Base-by-base conservation (phyloP, 805 yeast species). In the Grigorovia transvaalensis region DNA sequence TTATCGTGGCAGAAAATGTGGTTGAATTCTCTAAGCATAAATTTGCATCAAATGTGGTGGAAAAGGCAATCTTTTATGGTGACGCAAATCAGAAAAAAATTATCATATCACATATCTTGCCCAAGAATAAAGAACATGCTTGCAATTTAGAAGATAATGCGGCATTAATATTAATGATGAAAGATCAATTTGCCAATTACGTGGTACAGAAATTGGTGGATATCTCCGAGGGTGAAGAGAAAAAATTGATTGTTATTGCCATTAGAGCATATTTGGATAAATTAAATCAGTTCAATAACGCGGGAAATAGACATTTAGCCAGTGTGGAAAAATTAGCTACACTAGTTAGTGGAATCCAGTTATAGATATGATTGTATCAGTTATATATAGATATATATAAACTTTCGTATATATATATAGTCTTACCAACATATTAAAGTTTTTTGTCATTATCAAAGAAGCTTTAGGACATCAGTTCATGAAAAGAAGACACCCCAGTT, bases 41-140 rank as follows among this genome's bases (percentile, higher is more conserved):
- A 70, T 93, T 89, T 73, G 98, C 99, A 1, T 88, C 96, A 0
- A 93, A 93, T 67, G 99, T 95, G 33, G 96, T 93, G 58, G 99
- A 93, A 68, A 89, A 88, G 66, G 87, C 96, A 60, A 87, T 93
- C 52, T 76, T 86, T 51, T 79, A 75, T 66, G 95, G 96, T 47
- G 74, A 79, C 17, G 67, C 71, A 9, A 72, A 69, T 6, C 95
- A 89, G 67, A 77, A 89, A 56, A 69, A 72, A 54, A 64, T 73
- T 42, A 77, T 91, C 44, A 77, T 85, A 53, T 79, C 78, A 51
- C 85, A 81, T 59, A 87, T 91, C 15, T 69, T 84, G 69, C 71
- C 77, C 33, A 80, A 72, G 52, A 78, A 80, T 56, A 67, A 66
- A 41, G 69, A 66, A 29, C 69, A 66, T 29, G 73, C 74, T 18